Evolutionary conservation across 257 asterid genomes (phyloP).

Genomic region (Lycium barbarum): DNA sequence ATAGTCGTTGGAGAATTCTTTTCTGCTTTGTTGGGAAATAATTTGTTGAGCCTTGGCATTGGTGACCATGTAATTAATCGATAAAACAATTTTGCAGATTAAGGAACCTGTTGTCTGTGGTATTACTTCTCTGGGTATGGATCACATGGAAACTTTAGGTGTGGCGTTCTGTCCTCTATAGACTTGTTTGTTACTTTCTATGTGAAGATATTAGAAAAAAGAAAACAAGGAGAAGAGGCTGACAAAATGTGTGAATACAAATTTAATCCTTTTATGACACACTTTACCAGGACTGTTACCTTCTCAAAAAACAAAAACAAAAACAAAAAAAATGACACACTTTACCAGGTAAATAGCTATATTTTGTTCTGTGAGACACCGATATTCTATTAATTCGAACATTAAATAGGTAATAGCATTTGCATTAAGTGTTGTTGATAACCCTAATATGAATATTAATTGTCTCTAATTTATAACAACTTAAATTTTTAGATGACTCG

Average conservation of each 20-base stretch:
- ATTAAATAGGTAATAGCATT: not conserved
- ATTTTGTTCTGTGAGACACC: not conserved
- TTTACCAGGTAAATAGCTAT: not conserved
- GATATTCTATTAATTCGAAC: not conserved
- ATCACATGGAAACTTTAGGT: slow-evolving; percentile 94
- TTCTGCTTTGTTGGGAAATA: slow-evolving; percentile 1
- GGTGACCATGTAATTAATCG: slow-evolving; percentile 4
- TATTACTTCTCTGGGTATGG: slow-evolving; percentile 90
- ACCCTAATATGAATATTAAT: not conserved
- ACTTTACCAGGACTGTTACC: not conserved
- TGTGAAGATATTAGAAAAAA: not conserved
- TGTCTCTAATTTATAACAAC: slow-evolving; percentile 11
- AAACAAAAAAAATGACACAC: not conserved
- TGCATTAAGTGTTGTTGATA: not conserved
- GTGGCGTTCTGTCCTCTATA: slow-evolving; percentile 33
- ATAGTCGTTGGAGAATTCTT: slow-evolving; percentile 16
- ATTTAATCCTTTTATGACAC: not conserved
- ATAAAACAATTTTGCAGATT: slow-evolving; percentile 56
- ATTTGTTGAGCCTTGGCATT: slow-evolving; percentile 17
- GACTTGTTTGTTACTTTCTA: slow-evolving; percentile 14
- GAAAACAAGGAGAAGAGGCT: slow-evolving; percentile 19
- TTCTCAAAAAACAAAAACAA: too few relatives aligned
- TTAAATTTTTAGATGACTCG: not conserved
- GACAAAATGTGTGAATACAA: not conserved
- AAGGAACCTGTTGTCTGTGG: slow-evolving; percentile 91